Conservation (phyloP, 352 stramenopile species). For the Saprolegnia parasitica region DNA sequence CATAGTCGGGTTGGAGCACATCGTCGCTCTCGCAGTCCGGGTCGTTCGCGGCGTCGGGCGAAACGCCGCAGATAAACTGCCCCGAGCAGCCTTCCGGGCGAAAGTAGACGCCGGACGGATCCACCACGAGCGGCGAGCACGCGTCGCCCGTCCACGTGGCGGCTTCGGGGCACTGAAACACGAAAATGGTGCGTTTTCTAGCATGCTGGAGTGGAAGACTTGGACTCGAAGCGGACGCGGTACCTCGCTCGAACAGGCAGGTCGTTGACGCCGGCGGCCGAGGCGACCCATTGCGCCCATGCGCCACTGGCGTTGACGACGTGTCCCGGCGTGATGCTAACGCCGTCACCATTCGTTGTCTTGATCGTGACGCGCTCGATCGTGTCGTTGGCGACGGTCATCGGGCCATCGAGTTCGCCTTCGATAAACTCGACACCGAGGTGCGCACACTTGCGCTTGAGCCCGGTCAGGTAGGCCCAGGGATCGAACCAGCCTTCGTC, state of each 20-base stretch:
- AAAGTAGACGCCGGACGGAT: constrained; percentile 76
- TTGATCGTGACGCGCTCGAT: constrained; percentile 35
- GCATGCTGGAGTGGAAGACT: not conserved
- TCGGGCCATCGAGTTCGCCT: constrained; percentile 61
- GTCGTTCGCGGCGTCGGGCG: constrained; percentile 53
- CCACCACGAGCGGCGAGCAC: constrained; percentile 65
- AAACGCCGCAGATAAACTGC: constrained; percentile 70
- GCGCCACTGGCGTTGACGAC: constrained; percentile 73
- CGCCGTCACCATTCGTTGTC: constrained; percentile 12
- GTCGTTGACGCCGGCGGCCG: constrained; percentile 61
- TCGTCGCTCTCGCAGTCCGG: constrained; percentile 70
- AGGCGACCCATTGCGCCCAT: constrained; percentile 63
- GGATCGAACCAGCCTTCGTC: constrained; percentile 83
- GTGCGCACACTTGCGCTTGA: constrained; percentile 67
- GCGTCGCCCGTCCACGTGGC: constrained; percentile 65
- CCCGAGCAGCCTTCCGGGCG: constrained; percentile 61
- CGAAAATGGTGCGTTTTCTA: constrained; percentile 72
- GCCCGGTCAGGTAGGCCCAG: constrained; percentile 67
- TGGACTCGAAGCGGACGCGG: too few relatives aligned
- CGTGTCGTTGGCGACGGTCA: constrained; percentile 45
- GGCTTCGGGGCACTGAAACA: constrained; percentile 68
- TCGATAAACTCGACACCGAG: constrained; percentile 69
- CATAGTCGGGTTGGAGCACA: constrained; percentile 58
- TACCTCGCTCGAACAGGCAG: constrained; percentile 67
- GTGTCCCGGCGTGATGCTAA: constrained; percentile 32